These are phyloP conservation scores for Vitis rupestris DNA, from an alignment of 164 flowering plant genomes.

Conservation along the genomic window DNA sequence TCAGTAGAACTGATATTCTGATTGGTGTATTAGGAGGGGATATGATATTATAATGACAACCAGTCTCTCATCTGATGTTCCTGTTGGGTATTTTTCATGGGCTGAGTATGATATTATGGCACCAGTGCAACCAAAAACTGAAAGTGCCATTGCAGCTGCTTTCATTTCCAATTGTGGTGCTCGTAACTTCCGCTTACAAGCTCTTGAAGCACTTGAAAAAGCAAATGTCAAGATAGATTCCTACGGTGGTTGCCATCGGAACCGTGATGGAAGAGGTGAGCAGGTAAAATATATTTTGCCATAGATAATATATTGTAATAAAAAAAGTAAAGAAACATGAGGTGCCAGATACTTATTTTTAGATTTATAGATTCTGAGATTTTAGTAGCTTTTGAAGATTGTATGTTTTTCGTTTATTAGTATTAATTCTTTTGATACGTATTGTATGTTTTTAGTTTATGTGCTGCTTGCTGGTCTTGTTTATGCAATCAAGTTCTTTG, in stretches of 20 bases:
- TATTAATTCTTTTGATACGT: no score
- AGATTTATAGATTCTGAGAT: no score
- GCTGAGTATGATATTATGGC: conserved; percentile 98
- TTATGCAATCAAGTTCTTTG: no score
- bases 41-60: conserved; percentile 84
- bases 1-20: background rate
- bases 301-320: no score
- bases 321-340: no score
- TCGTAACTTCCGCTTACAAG: conserved; percentile 87
- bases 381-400: no score
- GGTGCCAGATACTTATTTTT: no score
- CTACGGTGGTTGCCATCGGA: conserved; percentile 91
- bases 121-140: conserved; percentile 83
- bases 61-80: conserved; percentile 99
- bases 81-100: conserved; percentile 99
- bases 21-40: conserved; percentile 59
- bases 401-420: no score
- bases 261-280: conserved; percentile 80
- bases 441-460: no score
- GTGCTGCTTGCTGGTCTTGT: no score
- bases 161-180: conserved; percentile 96
- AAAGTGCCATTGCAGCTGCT: conserved; percentile 89
- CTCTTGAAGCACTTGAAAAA: conserved; percentile 72
- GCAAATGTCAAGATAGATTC: conserved; percentile 74
- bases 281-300: background rate